These are phyloP conservation scores for Dendrocalamus latiflorus DNA, from an alignment of 202 grass and related monocot genomes.

Conservation along the genomic window DNA sequence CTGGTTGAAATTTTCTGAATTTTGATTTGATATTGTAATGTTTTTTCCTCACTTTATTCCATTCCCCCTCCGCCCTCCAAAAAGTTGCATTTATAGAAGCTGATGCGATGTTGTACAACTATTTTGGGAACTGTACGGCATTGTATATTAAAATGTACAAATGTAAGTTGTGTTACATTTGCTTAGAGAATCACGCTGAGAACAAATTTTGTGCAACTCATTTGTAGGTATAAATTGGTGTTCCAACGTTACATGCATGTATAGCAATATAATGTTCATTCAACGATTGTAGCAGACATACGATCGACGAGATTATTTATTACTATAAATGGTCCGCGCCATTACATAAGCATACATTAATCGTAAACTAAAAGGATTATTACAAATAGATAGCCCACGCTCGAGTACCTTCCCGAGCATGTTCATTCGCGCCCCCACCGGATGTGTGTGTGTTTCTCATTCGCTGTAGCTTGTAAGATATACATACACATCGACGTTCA, in stretches of 20 bases:
- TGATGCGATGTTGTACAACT: too few species aligned
- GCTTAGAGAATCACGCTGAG: too few species aligned
- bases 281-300: background rate
- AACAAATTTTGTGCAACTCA: too few species aligned
- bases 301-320: background rate
- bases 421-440: background rate
- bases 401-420: background rate
- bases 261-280: too few species aligned
- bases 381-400: background rate
- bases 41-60: background rate
- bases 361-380: background rate
- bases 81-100: too few species aligned
- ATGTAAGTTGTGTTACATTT: too few species aligned
- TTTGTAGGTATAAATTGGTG: background rate
- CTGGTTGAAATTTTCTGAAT: constrained; percentile 11
- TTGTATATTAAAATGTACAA: constrained; percentile 49
- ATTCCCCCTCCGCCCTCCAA: too few species aligned
- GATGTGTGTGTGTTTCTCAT: too few species aligned
- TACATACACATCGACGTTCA: too few species aligned
- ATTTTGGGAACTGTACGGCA: too few species aligned
- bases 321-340: background rate
- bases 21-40: constrained; percentile 29
- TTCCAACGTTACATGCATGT: too few species aligned
- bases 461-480: too few species aligned
- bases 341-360: background rate